phyloP scores from a whole-genome alignment of 129 eudicot genomes.

The Logfia minima region DNA sequence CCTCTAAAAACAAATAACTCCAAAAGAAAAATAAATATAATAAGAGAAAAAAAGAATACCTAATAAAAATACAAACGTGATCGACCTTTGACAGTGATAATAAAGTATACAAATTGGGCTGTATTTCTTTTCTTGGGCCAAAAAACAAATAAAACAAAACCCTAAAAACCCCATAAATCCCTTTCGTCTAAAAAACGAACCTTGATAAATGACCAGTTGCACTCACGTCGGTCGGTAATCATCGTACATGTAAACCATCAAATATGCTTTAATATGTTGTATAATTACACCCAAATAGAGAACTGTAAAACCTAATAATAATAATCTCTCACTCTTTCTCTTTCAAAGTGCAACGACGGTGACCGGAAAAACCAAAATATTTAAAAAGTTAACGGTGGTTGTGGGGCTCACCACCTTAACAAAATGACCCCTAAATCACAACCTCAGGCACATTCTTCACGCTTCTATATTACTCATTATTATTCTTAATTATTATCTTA shows the following conservation, averaged over 20 bases:
- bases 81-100: neutral
- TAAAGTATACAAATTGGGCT: neutral
- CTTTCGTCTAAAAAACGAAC: neutral
- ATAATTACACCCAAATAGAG: neutral
- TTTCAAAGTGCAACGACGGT: neutral
- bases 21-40: neutral
- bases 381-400: conserved; percentile 9
- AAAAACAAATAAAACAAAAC: neutral
- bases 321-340: conserved; percentile 17
- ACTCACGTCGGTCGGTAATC: conserved; percentile 7
- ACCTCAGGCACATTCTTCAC: conserved; percentile 12
- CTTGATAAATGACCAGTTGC: neutral
- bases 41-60: neutral
- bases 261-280: no score
- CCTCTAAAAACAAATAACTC: neutral
- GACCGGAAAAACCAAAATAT: conserved; percentile 16
- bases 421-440: conserved; percentile 38
- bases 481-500: neutral
- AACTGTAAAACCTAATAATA: conserved; percentile 1
- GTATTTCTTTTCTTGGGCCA: neutral
- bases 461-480: no score
- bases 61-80: neutral
- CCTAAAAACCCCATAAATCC: neutral
- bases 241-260: no score
- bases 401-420: conserved; percentile 37